Evolutionary conservation across 495 filamentous ascomycete genomes (phyloP).

Genomic region (Hypomontagnella monticulosa): DNA sequence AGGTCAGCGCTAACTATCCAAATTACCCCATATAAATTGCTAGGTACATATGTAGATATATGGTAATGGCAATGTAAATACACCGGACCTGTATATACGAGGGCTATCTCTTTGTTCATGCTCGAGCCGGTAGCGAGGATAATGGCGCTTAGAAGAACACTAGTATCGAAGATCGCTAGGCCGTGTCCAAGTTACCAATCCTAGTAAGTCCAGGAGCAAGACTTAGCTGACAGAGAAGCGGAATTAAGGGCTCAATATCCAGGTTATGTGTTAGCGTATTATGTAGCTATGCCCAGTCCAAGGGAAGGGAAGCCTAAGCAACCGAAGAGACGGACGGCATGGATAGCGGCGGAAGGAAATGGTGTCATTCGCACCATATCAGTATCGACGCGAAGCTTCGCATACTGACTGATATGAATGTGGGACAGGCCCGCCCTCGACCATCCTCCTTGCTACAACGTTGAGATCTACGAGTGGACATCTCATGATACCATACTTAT

Average conservation of each 20-base stretch:
- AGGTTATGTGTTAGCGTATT: constrained; percentile 13
- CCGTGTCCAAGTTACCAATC: constrained; percentile 12
- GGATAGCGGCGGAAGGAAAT: neutral
- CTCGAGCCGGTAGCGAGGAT: constrained; percentile 13
- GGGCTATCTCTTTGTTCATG: neutral
- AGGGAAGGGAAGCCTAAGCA: constrained; percentile 13
- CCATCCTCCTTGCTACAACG: neutral
- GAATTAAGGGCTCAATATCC: constrained; percentile 15
- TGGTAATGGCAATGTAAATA: too few relatives aligned
- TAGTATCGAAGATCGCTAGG: constrained; percentile 22
- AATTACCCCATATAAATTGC: too few relatives aligned
- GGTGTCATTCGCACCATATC: constrained; percentile 14
- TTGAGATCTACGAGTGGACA: constrained; percentile 10
- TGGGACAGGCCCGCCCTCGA: neutral
- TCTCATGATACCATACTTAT: constrained; percentile 1
- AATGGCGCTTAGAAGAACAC: constrained; percentile 26
- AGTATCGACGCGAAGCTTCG: constrained; percentile 6
- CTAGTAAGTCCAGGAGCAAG: constrained; percentile 14
- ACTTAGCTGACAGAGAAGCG: constrained; percentile 10
- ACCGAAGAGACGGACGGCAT: constrained; percentile 8
- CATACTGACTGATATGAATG: constrained; percentile 3
- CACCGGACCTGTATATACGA: too few relatives aligned
- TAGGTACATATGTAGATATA: too few relatives aligned
- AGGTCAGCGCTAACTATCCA: too few relatives aligned
- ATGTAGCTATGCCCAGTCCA: constrained; percentile 3